Percentiles rank a stretch among this genome's conserved stretches.
Evolutionary conservation across 345 rosid genomes (phyloP).

Genomic region (Brassica nigra): DNA sequence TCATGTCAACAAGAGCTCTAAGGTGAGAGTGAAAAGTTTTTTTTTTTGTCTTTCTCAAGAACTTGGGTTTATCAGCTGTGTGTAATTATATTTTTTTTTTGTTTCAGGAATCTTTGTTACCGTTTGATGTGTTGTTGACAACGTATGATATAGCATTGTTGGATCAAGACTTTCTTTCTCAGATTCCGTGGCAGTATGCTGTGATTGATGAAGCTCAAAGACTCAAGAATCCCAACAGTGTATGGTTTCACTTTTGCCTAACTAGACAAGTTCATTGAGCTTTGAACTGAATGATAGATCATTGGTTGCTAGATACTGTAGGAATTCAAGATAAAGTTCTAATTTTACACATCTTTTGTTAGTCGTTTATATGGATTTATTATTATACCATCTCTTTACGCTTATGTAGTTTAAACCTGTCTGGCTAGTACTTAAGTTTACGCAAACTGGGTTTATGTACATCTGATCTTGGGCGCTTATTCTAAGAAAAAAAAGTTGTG

Average conservation of each 20-base stretch:
- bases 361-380: not conserved
- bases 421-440: constrained; percentile 7
- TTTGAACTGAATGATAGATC: constrained; percentile 21
- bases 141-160: not conserved
- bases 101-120: not conserved
- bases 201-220: constrained; percentile 91
- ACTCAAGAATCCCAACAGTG: constrained; percentile 87
- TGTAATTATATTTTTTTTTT: not conserved
- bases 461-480: constrained; percentile 2
- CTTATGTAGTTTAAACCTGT: not conserved
- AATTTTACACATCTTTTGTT: not conserved
- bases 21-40: constrained; percentile 45
- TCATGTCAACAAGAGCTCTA: constrained; percentile 43
- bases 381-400: not conserved
- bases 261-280: not conserved
- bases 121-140: not conserved
- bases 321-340: not conserved
- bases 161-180: not conserved
- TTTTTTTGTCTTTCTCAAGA: not conserved
- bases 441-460: not conserved
- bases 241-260: constrained; percentile 44
- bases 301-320: not conserved
- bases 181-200: constrained; percentile 27
- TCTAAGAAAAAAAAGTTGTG: not conserved
- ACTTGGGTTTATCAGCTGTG: not conserved